A percentile compares a stretch with the other conserved stretches of the same genome.
Conservation (phyloP, 1,139 yeast species). For the Nakaseomyces glabratus region DNA sequence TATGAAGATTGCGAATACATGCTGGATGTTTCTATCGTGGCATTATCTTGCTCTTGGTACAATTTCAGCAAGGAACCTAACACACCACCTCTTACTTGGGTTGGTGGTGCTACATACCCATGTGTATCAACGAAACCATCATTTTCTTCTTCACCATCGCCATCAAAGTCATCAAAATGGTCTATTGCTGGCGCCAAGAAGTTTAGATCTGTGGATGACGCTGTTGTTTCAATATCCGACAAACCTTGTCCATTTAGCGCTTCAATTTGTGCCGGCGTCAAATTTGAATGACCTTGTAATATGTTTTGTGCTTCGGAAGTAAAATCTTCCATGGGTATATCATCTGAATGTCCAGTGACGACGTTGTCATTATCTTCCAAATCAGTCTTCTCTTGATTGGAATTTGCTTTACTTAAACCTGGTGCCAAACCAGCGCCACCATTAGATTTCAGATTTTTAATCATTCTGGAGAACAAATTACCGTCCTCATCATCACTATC, state of each 20-base stretch:
- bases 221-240: constrained; percentile 11
- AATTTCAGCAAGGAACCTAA: constrained; percentile 64
- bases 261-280: constrained; percentile 9
- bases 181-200: constrained; percentile 22
- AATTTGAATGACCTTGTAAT: constrained; percentile 23
- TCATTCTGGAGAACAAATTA: constrained; percentile 23
- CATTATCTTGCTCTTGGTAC: constrained; percentile 37
- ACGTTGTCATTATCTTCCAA: constrained; percentile 12
- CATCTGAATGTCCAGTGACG: constrained; percentile 8
- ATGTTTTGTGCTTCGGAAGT: constrained; percentile 25
- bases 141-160: constrained; percentile 13
- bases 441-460: constrained; percentile 21
- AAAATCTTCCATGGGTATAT: constrained; percentile 19
- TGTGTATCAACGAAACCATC: constrained; percentile 30
- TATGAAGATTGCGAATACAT: constrained; percentile 5
- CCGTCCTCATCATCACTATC: constrained; percentile 16
- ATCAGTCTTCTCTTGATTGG: constrained; percentile 9
- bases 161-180: constrained; percentile 21
- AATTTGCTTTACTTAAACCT: constrained; percentile 17
- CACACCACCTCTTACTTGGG: constrained; percentile 72
- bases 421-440: constrained; percentile 30
- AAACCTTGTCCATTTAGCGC: constrained; percentile 7
- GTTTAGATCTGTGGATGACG: constrained; percentile 28
- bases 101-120: constrained; percentile 62
- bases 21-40: constrained; percentile 1